Evolutionary conservation across 2,329 filamentous ascomycete genomes (phyloP).

Genomic region (Phaeosphaeriaceae sp.): DNA sequence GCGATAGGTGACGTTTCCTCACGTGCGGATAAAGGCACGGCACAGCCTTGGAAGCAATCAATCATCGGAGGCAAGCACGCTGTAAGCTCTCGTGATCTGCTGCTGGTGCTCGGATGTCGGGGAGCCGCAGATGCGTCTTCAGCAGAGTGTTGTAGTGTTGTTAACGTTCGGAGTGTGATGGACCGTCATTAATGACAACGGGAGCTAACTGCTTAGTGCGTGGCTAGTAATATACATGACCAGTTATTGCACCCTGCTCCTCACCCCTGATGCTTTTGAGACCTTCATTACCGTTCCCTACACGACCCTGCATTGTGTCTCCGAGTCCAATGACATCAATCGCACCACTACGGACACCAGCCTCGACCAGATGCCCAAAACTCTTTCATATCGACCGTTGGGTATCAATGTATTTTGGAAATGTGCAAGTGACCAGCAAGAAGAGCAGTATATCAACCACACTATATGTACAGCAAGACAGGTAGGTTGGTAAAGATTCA

Average conservation of each 20-base stretch:
- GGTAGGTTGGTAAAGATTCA: neutral
- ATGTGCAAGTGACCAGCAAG: neutral
- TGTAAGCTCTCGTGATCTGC: neutral
- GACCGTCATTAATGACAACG: neutral
- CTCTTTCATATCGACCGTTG: neutral
- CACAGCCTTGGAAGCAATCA: neutral
- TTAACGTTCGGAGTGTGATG: neutral
- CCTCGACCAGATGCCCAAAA: neutral
- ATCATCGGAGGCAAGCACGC: neutral
- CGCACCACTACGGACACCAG: neutral
- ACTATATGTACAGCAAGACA: neutral
- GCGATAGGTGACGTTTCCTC: neutral
- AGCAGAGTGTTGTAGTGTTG: neutral
- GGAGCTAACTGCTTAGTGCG: neutral
- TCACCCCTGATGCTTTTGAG: neutral
- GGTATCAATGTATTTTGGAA: neutral
- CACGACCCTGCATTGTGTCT: neutral
- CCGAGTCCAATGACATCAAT: neutral
- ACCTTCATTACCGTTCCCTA: neutral
- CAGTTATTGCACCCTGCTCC: neutral
- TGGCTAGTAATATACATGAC: neutral
- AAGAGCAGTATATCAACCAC: neutral
- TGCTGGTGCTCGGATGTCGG: neutral
- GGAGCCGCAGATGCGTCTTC: neutral
- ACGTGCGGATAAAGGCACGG: constrained; percentile 1